A percentile compares a stretch with the other conserved stretches of the same genome.
These are phyloP conservation scores for Abrus precatorius DNA, from an alignment of 306 rosid genomes.

Conservation along the genomic window DNA sequence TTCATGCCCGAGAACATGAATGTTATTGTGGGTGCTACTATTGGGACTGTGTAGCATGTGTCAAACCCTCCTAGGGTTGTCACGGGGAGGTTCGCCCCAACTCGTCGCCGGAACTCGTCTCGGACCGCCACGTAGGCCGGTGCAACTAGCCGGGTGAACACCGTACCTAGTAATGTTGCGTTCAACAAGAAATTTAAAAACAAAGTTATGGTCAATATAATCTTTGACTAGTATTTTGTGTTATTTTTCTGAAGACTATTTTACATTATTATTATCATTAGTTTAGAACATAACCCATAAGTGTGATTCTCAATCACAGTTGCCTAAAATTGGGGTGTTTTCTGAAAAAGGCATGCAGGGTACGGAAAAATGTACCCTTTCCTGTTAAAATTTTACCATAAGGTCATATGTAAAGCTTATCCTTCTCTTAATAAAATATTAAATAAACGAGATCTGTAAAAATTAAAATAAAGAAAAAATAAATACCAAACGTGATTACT, in stretches of 20 bases:
- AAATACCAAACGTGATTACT: too few species aligned
- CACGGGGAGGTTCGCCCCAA: conserved; percentile 55
- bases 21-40: conserved; percentile 76
- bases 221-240: neutral
- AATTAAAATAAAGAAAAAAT: too few species aligned
- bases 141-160: conserved; percentile 75
- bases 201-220: neutral
- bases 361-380: too few species aligned
- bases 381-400: too few species aligned
- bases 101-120: conserved; percentile 77
- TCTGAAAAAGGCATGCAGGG: too few species aligned
- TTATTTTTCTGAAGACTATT: neutral
- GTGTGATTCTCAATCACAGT: too few species aligned
- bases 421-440: too few species aligned
- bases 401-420: too few species aligned
- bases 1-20: conserved; percentile 90
- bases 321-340: too few species aligned
- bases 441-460: too few species aligned
- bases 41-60: conserved; percentile 83
- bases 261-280: too few species aligned
- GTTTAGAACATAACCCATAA: too few species aligned
- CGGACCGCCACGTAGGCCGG: conserved; percentile 79
- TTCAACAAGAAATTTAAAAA: neutral
- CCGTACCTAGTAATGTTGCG: conserved; percentile 66
- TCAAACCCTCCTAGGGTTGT: conserved; percentile 88